Evolutionary conservation across 2,329 filamentous ascomycete species (phyloP).

Genomic region (Tolypocladium paradoxum): DNA sequence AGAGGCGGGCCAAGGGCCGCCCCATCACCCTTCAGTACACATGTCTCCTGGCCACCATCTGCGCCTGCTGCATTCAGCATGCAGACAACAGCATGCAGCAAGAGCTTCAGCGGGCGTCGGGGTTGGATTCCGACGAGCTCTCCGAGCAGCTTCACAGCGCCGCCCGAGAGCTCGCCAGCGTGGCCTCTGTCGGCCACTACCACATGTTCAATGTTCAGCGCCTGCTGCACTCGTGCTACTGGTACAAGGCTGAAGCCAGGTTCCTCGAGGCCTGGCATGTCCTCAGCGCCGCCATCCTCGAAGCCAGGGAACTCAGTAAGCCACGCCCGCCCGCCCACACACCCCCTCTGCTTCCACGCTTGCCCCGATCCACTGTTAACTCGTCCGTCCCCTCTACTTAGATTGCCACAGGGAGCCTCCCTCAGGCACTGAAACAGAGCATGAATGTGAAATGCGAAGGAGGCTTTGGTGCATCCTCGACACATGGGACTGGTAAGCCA

Average conservation of each 20-base stretch:
- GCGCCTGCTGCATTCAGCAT: conserved; percentile 18
- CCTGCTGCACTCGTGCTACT: conserved; percentile 19
- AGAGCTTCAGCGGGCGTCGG: conserved; percentile 11
- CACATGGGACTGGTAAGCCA: conserved; percentile 22
- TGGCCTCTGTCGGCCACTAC: conserved; percentile 16
- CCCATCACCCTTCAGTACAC: conserved; percentile 17
- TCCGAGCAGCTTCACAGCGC: conserved; percentile 14
- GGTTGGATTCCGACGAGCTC: conserved; percentile 8
- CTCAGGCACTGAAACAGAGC: conserved; percentile 11
- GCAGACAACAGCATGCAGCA: conserved; percentile 9
- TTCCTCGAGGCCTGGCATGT: conserved; percentile 21
- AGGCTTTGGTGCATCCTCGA: conserved; percentile 21
- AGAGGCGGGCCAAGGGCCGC: conserved; percentile 7
- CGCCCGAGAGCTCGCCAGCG: conserved; percentile 14
- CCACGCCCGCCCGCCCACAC: not conserved
- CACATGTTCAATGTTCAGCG: conserved; percentile 18
- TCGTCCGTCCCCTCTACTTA: not conserved
- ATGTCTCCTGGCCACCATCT: conserved; percentile 17
- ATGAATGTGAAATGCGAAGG: conserved; percentile 20
- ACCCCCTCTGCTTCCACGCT: not conserved
- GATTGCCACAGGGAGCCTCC: conserved; percentile 13
- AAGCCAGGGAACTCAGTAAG: conserved; percentile 18
- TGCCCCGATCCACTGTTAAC: not conserved
- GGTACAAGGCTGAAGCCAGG: conserved; percentile 21
- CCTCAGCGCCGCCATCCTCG: conserved; percentile 18